A percentile compares a stretch with the other conserved stretches of the same genome.
phyloP scores from a whole-genome alignment of 2,329 filamentous ascomycete species.

The Colletotrichum falcatum region DNA sequence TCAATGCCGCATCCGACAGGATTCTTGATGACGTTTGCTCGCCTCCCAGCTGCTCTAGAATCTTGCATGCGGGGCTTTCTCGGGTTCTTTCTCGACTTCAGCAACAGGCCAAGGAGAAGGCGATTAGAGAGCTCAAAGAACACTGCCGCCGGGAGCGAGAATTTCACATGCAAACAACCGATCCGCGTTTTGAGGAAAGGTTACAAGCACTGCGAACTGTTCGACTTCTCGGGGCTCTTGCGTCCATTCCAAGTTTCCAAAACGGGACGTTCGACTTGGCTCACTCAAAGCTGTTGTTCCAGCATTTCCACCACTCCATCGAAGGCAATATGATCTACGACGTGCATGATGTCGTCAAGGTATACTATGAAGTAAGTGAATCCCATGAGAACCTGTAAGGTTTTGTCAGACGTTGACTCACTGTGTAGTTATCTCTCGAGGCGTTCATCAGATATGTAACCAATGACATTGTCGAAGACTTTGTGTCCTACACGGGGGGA shows the following conservation, averaged over 20 bases:
- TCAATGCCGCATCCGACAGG: slow-evolving; percentile 37
- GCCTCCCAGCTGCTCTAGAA: not conserved
- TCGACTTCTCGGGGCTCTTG: slow-evolving; percentile 43
- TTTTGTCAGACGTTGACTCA: not conserved
- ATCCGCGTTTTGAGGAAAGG: slow-evolving; percentile 43
- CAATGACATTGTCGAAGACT: slow-evolving; percentile 44
- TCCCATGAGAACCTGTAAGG: not conserved
- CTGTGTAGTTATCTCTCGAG: slow-evolving; percentile 41
- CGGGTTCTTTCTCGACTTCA: not conserved
- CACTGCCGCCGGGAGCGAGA: slow-evolving; percentile 39
- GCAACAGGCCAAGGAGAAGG: slow-evolving; percentile 9
- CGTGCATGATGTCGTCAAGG: slow-evolving; percentile 52
- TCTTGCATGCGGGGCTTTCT: slow-evolving; percentile 41
- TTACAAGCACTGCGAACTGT: slow-evolving; percentile 42
- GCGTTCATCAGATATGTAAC: slow-evolving; percentile 45
- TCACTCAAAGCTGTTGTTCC: slow-evolving; percentile 8
- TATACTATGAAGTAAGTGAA: slow-evolving; percentile 51
- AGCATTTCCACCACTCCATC: slow-evolving; percentile 42
- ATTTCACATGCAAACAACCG: slow-evolving; percentile 44
- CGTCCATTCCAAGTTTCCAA: not conserved
- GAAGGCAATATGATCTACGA: slow-evolving; percentile 49
- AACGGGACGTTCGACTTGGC: not conserved
- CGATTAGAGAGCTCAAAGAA: slow-evolving; percentile 16
- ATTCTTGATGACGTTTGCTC: slow-evolving; percentile 44
- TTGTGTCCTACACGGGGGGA: slow-evolving; percentile 42